Conservation (phyloP, 768 basidiomycete species). For the Termitomyces sp. region DNA sequence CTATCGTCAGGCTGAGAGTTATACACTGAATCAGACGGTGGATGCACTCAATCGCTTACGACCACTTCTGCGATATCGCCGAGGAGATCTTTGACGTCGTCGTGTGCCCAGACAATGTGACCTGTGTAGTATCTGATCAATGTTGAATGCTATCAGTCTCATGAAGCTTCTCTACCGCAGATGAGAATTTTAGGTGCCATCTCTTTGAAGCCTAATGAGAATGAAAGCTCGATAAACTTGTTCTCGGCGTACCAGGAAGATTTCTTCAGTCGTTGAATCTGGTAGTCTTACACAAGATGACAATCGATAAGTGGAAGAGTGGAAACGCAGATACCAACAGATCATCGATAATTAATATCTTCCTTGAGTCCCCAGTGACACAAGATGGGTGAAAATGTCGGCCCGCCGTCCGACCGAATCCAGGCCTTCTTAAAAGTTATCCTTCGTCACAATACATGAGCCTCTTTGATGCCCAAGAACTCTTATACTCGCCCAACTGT, state of each 20-base stretch:
- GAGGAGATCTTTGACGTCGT: conserved; percentile 64
- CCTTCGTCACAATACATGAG: neutral
- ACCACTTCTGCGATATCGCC: conserved; percentile 67
- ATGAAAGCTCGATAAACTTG: neutral
- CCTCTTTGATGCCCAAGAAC: too few species aligned
- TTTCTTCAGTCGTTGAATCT: neutral
- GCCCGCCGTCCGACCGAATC: neutral
- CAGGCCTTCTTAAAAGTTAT: neutral
- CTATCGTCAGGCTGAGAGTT: conserved; percentile 15
- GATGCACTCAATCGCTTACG: conserved; percentile 40
- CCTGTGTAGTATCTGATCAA: conserved; percentile 23
- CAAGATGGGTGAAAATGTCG: neutral
- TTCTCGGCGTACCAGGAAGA: neutral
- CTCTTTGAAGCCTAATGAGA: neutral
- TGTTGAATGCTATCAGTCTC: neutral
- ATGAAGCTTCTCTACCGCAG: conserved; percentile 14
- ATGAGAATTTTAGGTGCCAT: conserved; percentile 26
- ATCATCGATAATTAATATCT: neutral
- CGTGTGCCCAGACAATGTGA: conserved; percentile 74
- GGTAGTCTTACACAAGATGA: neutral
- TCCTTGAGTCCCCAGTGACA: too few species aligned
- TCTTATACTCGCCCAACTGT: neutral
- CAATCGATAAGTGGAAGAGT: conserved; percentile 3
- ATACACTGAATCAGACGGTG: neutral
- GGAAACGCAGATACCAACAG: neutral